phyloP scores from a whole-genome alignment of 148 eudicot genomes.

The Pouteria glomerata region DNA sequence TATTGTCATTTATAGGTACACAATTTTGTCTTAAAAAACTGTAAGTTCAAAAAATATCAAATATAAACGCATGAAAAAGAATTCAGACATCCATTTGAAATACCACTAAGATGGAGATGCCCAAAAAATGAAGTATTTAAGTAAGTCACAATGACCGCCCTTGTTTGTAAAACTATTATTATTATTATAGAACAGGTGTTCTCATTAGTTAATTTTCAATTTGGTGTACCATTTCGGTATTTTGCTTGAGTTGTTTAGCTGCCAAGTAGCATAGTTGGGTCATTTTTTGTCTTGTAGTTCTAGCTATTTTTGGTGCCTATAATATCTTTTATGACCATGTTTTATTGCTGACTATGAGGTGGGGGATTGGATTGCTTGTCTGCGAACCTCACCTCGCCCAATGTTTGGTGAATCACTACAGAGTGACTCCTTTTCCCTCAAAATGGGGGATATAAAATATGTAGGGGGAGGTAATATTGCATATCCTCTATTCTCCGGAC shows the following conservation, averaged over 20 bases:
- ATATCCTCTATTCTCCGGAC: too few relatives aligned
- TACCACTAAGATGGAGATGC: not conserved
- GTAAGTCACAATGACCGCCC: not conserved
- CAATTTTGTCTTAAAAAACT: too few relatives aligned
- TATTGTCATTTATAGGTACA: not conserved
- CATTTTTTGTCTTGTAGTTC: not conserved
- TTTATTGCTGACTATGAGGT: too few relatives aligned
- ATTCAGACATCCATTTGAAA: not conserved
- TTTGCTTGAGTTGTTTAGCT: conserved; percentile 1
- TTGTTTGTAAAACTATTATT: not conserved
- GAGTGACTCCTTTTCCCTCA: too few relatives aligned
- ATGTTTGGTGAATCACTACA: too few relatives aligned
- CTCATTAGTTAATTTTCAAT: not conserved
- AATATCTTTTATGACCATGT: not conserved
- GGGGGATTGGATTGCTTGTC: too few relatives aligned
- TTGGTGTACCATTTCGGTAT: too few relatives aligned
- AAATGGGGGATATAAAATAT: too few relatives aligned
- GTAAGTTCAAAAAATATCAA: too few relatives aligned
- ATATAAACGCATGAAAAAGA: too few relatives aligned
- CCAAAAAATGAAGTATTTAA: not conserved
- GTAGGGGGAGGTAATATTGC: too few relatives aligned
- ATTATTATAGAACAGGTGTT: not conserved
- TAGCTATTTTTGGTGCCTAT: not conserved
- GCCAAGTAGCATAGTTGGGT: not conserved
- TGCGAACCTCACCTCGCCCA: too few relatives aligned